Percentiles rank a stretch among this genome's conserved stretches.
These are phyloP conservation scores for Penicillium soppii DNA, from an alignment of 495 filamentous ascomycete genomes.

Conservation along the genomic window DNA sequence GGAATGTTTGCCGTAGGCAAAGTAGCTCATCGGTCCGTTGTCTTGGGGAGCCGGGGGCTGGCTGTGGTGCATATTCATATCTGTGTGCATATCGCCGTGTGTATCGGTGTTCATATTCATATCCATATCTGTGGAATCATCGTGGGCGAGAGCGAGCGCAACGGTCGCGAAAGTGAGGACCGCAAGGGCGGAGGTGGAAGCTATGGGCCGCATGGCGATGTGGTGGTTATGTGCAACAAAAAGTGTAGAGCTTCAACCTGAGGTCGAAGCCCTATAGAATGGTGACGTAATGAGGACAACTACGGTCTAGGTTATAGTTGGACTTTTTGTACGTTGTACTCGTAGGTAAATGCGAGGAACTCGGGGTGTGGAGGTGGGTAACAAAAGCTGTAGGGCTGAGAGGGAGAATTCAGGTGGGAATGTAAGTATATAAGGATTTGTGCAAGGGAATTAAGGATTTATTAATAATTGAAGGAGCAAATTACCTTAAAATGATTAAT, in stretches of 20 bases:
- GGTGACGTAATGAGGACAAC: conserved; percentile 29
- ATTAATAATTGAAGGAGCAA: neutral
- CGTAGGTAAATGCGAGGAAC: too few relatives aligned
- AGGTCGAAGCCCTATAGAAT: conserved; percentile 24
- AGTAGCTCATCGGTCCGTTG: conserved; percentile 64
- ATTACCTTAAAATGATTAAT: neutral
- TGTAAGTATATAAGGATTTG: conserved; percentile 9
- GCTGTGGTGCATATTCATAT: conserved; percentile 31
- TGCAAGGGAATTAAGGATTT: neutral
- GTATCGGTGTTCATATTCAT: too few relatives aligned
- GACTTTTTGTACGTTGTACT: too few relatives aligned
- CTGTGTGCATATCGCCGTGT: conserved; percentile 25
- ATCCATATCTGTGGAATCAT: conserved; percentile 33
- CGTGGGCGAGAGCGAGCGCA: conserved; percentile 38
- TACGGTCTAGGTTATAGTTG: too few relatives aligned
- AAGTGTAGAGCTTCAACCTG: conserved; percentile 12
- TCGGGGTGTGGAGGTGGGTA: neutral
- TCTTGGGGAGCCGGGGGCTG: neutral
- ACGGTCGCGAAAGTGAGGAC: conserved; percentile 30
- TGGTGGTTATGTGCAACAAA: neutral
- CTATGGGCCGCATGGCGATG: conserved; percentile 24
- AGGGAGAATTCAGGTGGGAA: neutral
- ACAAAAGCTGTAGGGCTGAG: conserved; percentile 23
- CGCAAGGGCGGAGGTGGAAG: conserved; percentile 29
- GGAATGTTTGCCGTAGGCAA: conserved; percentile 64